Base-by-base conservation (phyloP, 352 stramenopile species). In the Pythium volutum region DNA sequence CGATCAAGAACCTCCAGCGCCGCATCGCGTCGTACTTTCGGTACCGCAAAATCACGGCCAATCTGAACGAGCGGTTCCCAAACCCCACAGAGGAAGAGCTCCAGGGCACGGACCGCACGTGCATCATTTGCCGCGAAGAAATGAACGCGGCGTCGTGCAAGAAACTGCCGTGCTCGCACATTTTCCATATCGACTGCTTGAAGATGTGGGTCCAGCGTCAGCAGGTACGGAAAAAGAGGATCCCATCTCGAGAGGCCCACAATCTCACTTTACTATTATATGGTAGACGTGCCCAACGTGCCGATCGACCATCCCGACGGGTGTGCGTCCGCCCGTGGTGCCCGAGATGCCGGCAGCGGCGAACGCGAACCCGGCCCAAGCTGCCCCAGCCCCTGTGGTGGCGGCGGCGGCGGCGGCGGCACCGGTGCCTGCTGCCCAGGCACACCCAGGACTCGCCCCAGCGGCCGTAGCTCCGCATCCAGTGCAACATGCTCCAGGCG, bases 191-290 rank as follows among this genome's bases (percentile, higher is more conserved):
- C 33, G 85, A 97, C 67, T 99, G 97, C 71, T 76, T 99, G 12
- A 95, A 98, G 55, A 98, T 99, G 81, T 99, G 97, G 97, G 87
- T 99, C 16, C 94, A 99, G 63, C 96, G 98, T 56, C 97, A 99
- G 66, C 97, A 99, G 56, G 74, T 81, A 59, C 25, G 23, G 2
- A 18, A n/a, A n/a, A n/a, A n/a, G n/a, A 22, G 57, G 20, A 14
- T 20, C 27, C 15, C 31, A 42, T 62, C 20, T 4, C 31, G 8
- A 36, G 14, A 36, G 31, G 14, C 31, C 31, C 10, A 11, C 10
- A 36, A 11, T 36, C 31, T 36, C 3, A 36, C 31, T 36, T 36
- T 36, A 4, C 20, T 53, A 4, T 26, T 54, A 10, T 52, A 20
- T 54, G 5, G 0, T 50, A 84, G 73, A 98, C 91, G 10, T 99